Base-by-base conservation (phyloP, 768 basidiomycete species). In the Holtermanniella nyarrowii region DNA sequence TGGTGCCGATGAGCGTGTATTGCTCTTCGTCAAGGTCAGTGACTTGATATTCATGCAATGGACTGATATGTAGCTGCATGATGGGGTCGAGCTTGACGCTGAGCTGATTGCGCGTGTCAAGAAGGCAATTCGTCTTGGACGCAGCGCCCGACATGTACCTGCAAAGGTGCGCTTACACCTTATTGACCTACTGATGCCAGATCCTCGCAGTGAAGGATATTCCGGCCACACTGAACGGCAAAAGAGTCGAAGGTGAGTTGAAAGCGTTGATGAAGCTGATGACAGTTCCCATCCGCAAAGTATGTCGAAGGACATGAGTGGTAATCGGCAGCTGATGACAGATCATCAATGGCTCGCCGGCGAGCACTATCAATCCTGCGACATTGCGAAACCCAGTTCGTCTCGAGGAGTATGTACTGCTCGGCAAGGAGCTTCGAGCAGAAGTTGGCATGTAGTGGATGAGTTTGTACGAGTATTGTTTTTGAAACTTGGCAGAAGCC, bases 221-320 rank as follows among this genome's bases (percentile, higher is more conserved):
- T 14, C 85, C 85, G 3, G 83, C 86, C 64, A 88, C 86, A 20
- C 71, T 87, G 54, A 87, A 86, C 57, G 82, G 82, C 27, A 88
- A 87, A 65, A 78, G 82, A 41, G 84, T 88, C 43, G 85, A 87
- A 68, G 83, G 86, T 58, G 23, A 43, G 57, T 50, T 10, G n/a
- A 7, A 12, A 11, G 7, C 13, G 18, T 22, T 11, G 25, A 24
- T 20, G 5, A 46, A 14, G 43, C 21, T 14, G 11, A 44, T 47
- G 26, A 16, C 13, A 56, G 56, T 61, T 16, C 59, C 59, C 13
- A 61, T 61, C 44, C 47, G 59, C n/a, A 61, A 61, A 50, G 54
- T 58, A 5, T 52, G 54, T 24, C 2, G 14, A 26, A 27, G 2
- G 16, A n/a, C 25, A 13, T 5, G 25, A 53, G 11, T 40, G n/a